A percentile compares a stretch with the other conserved stretches of the same genome.
These are phyloP conservation scores for Starmerella cellae DNA, from an alignment of 805 yeast genomes.

Conservation along the genomic window DNA sequence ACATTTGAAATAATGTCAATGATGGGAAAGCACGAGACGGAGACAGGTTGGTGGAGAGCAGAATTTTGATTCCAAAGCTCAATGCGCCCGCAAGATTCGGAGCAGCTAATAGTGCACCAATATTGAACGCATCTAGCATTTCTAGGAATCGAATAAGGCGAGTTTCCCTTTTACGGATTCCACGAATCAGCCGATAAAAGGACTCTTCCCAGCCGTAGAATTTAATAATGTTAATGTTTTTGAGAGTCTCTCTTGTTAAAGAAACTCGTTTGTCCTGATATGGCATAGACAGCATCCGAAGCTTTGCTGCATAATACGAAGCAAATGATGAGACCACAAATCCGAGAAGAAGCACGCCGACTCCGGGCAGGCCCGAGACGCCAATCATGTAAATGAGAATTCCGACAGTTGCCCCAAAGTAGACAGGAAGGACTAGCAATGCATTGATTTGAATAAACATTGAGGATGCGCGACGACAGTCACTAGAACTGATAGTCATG, in stretches of 20 bases:
- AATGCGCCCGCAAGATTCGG: slow-evolving; percentile 16
- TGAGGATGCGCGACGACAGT: slow-evolving; percentile 60
- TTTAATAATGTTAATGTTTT: slow-evolving; percentile 66
- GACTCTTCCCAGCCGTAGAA: slow-evolving; percentile 86
- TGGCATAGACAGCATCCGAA: slow-evolving; percentile 17
- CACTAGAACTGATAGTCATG: slow-evolving; percentile 68
- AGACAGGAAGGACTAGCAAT: slow-evolving; percentile 7
- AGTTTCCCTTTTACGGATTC: slow-evolving; percentile 8
- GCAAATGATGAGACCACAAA: slow-evolving; percentile 29
- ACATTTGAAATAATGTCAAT: slow-evolving; percentile 15
- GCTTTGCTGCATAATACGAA: slow-evolving; percentile 11
- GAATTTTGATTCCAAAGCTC: slow-evolving; percentile 13
- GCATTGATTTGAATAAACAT: slow-evolving; percentile 10
- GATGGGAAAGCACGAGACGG: slow-evolving; percentile 16
- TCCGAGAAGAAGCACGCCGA: slow-evolving; percentile 35
- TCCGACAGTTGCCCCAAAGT: slow-evolving; percentile 39
- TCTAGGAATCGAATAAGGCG: slow-evolving; percentile 11
- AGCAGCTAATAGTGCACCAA: slow-evolving; percentile 7
- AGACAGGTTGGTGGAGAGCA: slow-evolving; percentile 3
- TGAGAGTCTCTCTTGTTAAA: slow-evolving; percentile 61
- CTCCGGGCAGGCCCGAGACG: slow-evolving; percentile 56
- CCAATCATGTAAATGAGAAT: slow-evolving; percentile 58
- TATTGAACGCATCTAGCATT: slow-evolving; percentile 10
- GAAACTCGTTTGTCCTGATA: slow-evolving; percentile 66
- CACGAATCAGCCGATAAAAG: slow-evolving; percentile 38